These are phyloP conservation scores for Acarospora socialis DNA, from an alignment of 2,329 filamentous ascomycete genomes.

Conservation along the genomic window DNA sequence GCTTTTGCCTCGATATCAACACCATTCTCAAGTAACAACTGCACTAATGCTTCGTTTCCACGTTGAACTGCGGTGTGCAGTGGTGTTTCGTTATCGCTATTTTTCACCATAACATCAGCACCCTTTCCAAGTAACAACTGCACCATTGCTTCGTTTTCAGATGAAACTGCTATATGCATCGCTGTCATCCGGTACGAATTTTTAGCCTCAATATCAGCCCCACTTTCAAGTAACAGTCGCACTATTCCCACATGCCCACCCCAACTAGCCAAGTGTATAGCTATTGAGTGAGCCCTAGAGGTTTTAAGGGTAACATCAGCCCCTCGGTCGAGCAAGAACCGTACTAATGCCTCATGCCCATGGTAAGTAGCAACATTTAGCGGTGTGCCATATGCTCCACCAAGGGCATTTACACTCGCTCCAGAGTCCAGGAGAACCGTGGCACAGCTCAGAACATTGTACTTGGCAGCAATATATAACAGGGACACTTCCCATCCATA, in stretches of 20 bases:
- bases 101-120: constrained; percentile 10
- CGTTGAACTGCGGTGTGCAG: background rate
- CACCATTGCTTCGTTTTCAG: constrained; percentile 8
- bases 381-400: constrained; percentile 1
- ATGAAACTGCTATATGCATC: background rate
- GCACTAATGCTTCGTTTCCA: background rate
- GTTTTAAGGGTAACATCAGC: background rate
- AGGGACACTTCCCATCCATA: too few species aligned
- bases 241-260: constrained; percentile 8
- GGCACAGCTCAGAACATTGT: too few species aligned
- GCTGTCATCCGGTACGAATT: background rate
- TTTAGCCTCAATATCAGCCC: constrained; percentile 6
- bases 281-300: constrained; percentile 3
- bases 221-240: constrained; percentile 1
- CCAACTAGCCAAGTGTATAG: constrained; percentile 5
- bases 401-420: constrained; percentile 3
- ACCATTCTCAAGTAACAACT: constrained; percentile 2
- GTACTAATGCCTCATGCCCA: constrained; percentile 4
- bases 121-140: constrained; percentile 11
- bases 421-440: constrained; percentile 5
- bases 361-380: constrained; percentile 7
- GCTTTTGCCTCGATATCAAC: constrained; percentile 2
- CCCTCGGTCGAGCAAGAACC: constrained; percentile 2
- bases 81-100: constrained; percentile 5
- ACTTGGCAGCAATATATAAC: too few species aligned